These are phyloP conservation scores for Parasarocladium wereldwijsianum DNA, from an alignment of 2,329 filamentous ascomycete genomes.

Conservation along the genomic window DNA sequence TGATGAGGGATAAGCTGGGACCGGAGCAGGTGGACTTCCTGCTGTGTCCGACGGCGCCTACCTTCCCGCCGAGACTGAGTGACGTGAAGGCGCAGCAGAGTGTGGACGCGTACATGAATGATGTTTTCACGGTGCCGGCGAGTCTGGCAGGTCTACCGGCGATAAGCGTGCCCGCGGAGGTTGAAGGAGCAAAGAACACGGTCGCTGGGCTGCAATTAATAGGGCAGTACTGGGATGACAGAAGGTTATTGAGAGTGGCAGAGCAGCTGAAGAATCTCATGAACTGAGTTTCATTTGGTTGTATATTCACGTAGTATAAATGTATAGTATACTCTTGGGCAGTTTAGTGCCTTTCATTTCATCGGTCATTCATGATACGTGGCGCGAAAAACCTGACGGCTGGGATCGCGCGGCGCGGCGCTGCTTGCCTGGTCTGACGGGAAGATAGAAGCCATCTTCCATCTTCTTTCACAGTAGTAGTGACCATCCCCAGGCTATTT, in stretches of 20 bases:
- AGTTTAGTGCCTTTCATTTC: too few species aligned
- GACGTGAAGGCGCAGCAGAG: conserved; percentile 39
- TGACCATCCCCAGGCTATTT: too few species aligned
- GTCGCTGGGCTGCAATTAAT: conserved; percentile 59
- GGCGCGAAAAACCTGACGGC: too few species aligned
- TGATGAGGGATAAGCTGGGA: conserved; percentile 39
- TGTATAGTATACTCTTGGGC: background rate
- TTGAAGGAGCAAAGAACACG: conserved; percentile 15
- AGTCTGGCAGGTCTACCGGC: conserved; percentile 85
- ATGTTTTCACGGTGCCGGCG: conserved; percentile 90
- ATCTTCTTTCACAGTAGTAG: too few species aligned
- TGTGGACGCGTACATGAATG: conserved; percentile 77
- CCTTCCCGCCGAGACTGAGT: conserved; percentile 49
- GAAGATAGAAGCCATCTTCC: too few species aligned
- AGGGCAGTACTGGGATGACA: conserved; percentile 70
- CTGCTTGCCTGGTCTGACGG: too few species aligned
- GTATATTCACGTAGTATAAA: background rate
- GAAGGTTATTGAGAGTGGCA: conserved; percentile 44
- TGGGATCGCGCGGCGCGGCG: too few species aligned
- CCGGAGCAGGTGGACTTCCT: conserved; percentile 67
- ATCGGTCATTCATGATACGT: too few species aligned
- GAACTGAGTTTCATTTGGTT: conserved; percentile 4
- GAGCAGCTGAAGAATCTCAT: conserved; percentile 23
- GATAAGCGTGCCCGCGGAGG: conserved; percentile 55
- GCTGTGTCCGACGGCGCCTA: conserved; percentile 75